A percentile compares a stretch with the other conserved stretches of the same genome.
Evolutionary conservation across 2,329 filamentous ascomycete genomes (phyloP).

Genomic region (Acrocalymma vagum): DNA sequence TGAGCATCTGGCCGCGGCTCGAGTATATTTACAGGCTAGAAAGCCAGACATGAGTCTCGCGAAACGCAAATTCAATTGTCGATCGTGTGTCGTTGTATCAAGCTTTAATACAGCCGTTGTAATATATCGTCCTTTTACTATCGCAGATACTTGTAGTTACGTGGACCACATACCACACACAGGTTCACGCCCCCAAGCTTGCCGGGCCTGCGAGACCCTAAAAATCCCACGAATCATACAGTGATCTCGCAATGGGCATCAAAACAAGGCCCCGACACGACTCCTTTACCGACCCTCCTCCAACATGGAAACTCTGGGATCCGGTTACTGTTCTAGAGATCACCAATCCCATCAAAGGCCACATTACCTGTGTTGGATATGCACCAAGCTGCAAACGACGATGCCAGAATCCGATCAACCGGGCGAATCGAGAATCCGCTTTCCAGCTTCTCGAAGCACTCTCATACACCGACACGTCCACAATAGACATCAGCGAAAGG

Average conservation of each 20-base stretch:
- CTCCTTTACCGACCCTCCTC: conserved; percentile 1
- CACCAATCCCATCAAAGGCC: conserved; percentile 8
- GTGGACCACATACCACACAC: background rate
- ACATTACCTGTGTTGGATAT: conserved; percentile 11
- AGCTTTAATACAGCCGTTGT: background rate
- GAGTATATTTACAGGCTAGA: conserved; percentile 4
- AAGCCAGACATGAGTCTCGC: background rate
- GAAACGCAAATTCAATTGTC: background rate
- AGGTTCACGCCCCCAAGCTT: too few relatives aligned
- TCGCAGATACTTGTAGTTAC: background rate
- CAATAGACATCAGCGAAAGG: conserved; percentile 2
- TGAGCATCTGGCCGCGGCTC: background rate
- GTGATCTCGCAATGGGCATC: conserved; percentile 10
- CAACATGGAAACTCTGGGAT: conserved; percentile 9
- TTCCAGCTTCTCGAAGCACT: conserved; percentile 5
- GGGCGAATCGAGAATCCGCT: conserved; percentile 8
- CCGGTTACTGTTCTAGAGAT: conserved; percentile 5
- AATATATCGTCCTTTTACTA: conserved; percentile 2
- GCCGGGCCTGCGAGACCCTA: too few relatives aligned
- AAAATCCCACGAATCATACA: too few relatives aligned
- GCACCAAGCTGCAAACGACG: conserved; percentile 8
- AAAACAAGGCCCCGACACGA: conserved; percentile 1
- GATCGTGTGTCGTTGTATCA: conserved; percentile 2
- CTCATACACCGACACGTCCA: conserved; percentile 4
- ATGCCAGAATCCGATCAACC: conserved; percentile 11